phyloP scores from a whole-genome alignment of 345 rosid species.

The Laguncularia racemosa region DNA sequence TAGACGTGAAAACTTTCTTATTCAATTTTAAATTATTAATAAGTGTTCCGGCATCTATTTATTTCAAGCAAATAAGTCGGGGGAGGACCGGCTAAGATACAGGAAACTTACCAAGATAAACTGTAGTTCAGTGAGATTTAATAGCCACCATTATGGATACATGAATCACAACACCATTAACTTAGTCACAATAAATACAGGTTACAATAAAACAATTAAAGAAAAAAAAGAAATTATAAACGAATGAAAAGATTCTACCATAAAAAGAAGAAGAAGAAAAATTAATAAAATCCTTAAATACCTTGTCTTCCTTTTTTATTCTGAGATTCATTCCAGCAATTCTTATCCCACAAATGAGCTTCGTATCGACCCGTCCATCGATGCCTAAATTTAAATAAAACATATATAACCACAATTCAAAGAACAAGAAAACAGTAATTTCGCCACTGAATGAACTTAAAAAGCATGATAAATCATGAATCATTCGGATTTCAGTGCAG shows the following conservation, averaged over 20 bases:
- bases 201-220: not conserved
- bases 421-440: too few relatives aligned
- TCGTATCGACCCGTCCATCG: conserved; percentile 61
- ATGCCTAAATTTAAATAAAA: conserved; percentile 22
- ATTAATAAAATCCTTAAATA: not conserved
- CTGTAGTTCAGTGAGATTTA: conserved; percentile 26
- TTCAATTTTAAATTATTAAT: too few relatives aligned
- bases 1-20: too few relatives aligned
- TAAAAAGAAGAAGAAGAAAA: not conserved
- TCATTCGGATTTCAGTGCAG: too few relatives aligned
- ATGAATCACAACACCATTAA: not conserved
- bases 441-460: too few relatives aligned
- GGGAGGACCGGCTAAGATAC: not conserved
- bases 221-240: not conserved
- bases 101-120: conserved; percentile 42
- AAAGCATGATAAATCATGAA: too few relatives aligned
- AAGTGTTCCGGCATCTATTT: too few relatives aligned
- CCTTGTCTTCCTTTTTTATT: conserved; percentile 67
- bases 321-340: conserved; percentile 58
- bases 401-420: too few relatives aligned
- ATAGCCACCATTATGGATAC: conserved; percentile 9
- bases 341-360: conserved; percentile 62
- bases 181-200: too few relatives aligned
- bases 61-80: too few relatives aligned
- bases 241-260: not conserved